A percentile compares a stretch with the other conserved stretches of the same genome.
These are phyloP conservation scores for Microcyclospora pomicola DNA, from an alignment of 2,329 filamentous ascomycete genomes.

Conservation along the genomic window DNA sequence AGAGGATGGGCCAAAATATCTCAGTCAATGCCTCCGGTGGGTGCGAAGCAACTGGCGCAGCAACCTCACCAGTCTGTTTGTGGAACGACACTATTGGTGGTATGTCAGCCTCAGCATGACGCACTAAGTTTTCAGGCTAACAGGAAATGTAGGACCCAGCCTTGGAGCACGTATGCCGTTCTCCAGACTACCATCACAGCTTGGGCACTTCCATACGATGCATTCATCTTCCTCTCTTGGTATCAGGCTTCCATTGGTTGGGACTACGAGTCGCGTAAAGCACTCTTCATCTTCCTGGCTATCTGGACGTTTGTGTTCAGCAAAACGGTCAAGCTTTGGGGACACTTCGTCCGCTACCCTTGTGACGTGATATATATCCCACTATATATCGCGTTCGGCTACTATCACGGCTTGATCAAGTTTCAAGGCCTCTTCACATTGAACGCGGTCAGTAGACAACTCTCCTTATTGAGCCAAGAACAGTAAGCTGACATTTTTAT, in stretches of 20 bases:
- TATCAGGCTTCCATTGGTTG: conserved; percentile 49
- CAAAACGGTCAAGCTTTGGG: conserved; percentile 82
- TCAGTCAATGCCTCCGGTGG: conserved; percentile 90
- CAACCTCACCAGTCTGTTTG: conserved; percentile 80
- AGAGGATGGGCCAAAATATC: conserved; percentile 74
- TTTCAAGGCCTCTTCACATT: conserved; percentile 69
- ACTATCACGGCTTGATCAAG: conserved; percentile 87
- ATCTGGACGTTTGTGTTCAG: conserved; percentile 65
- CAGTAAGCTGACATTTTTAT: conserved; percentile 12
- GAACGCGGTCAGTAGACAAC: conserved; percentile 44
- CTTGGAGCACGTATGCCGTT: conserved; percentile 86
- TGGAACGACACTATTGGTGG: conserved; percentile 74
- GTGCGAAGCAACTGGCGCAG: conserved; percentile 96
- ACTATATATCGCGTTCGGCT: conserved; percentile 80
- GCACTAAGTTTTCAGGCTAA: conserved; percentile 4
- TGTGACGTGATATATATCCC: conserved; percentile 67
- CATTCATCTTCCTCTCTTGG: conserved; percentile 54
- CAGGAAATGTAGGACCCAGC: conserved; percentile 53
- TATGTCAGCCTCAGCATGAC: conserved; percentile 39
- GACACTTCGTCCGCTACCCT: conserved; percentile 73
- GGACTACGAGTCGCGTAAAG: conserved; percentile 24
- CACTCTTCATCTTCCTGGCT: conserved; percentile 46
- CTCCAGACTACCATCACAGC: conserved; percentile 88
- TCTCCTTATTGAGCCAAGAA: neutral
- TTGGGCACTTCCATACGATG: conserved; percentile 67